Base-by-base conservation (phyloP, 257 asterid species). In the Ocimum tenuiflorum region DNA sequence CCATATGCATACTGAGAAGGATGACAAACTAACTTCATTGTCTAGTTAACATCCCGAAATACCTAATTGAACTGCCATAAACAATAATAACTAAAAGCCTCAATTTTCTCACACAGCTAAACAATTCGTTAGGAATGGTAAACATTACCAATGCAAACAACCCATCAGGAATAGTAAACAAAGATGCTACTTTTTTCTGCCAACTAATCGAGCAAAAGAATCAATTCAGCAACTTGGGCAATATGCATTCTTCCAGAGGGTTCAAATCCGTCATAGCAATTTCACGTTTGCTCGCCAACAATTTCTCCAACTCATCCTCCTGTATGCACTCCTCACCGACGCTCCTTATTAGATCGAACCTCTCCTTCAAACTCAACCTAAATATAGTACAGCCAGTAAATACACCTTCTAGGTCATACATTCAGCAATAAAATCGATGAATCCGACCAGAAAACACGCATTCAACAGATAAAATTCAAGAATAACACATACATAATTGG, bases 231-330 rank as follows among this genome's bases (percentile, higher is more conserved):
- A 10, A 91, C 98, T 95, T 91, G 95, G 24, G 98, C 98, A 66
- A 91, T 91, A 74, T 91, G 96, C 98, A 91, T 91, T 70, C 96
- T 86, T 9, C 98, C 98, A 20, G 98, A 91, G 14, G 95, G 96
- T 63, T 91, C 98, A 62, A 91, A 87, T 9, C 96, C 96, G 62
- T 89, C 98, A 31, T 89, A 91, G 79, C 96, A 89, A 87, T 90
- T 3, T 83, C 77, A 24, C 85, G 86, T 74, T 87, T 89, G 46
- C 85, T 86, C 1, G 81, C 81, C 80, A 91, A 78, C 23, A 91
- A 75, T 64, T 81, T 73, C 83, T 36, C 64, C 76, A 91, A 75
- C 66, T 88, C 98, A 55, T 88, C 92, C 65, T 88, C 96, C 60
- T 91, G 98, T 24, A 91, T 91, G 67, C 96, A 91, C 68, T 91